Percentiles rank a stretch among this genome's conserved stretches.
phyloP scores from a whole-genome alignment of 2,329 filamentous ascomycete species.

The Davidsoniella virescens region DNA sequence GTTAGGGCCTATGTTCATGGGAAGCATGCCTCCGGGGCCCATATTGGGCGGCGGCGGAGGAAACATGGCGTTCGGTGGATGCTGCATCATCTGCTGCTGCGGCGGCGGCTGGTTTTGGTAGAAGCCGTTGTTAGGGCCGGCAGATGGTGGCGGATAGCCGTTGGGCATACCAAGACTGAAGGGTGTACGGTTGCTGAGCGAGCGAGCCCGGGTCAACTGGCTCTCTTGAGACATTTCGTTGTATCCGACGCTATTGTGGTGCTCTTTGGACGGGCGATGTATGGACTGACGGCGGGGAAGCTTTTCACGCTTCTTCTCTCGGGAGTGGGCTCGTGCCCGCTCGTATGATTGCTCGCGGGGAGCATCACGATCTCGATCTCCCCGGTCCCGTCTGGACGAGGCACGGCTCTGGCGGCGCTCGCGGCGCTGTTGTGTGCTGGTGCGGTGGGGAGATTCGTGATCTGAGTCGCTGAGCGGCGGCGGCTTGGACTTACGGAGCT shows the following conservation, averaged over 20 bases:
- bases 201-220: conserved; percentile 9
- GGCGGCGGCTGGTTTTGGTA: not conserved
- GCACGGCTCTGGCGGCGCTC: not conserved
- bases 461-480: conserved; percentile 4
- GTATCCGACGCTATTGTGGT: conserved; percentile 8
- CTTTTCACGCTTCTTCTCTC: conserved; percentile 10
- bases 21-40: not conserved
- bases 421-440: conserved; percentile 1
- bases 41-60: conserved; percentile 4
- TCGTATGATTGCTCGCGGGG: conserved; percentile 10
- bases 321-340: conserved; percentile 6
- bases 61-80: conserved; percentile 6
- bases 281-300: conserved; percentile 4
- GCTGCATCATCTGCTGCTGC: conserved; percentile 9
- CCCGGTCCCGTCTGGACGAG: not conserved
- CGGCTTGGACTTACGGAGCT: conserved; percentile 3
- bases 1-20: conserved; percentile 8
- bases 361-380: not conserved
- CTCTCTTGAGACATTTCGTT: conserved; percentile 8
- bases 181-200: conserved; percentile 10
- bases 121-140: conserved; percentile 3
- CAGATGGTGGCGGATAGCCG: conserved; percentile 2
- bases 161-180: conserved; percentile 2
- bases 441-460: not conserved
- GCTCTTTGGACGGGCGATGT: conserved; percentile 6